phyloP scores from a whole-genome alignment of 495 filamentous ascomycete species.

The Talaromyces trachyspermus region DNA sequence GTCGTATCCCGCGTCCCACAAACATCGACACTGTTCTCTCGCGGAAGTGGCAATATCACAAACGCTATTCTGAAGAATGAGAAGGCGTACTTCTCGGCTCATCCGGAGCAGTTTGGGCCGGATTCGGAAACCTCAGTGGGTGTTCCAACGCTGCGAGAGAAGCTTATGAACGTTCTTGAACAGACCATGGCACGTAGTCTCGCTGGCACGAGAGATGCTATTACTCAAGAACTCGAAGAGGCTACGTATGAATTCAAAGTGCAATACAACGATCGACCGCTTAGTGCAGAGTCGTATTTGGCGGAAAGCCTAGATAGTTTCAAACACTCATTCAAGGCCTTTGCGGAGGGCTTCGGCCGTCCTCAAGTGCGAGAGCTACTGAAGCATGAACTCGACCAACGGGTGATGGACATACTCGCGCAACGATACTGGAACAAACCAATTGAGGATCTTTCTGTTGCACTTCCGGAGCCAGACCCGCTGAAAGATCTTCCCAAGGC shows the following conservation, averaged over 20 bases:
- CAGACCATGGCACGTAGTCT: constrained; percentile 93
- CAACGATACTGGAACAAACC: constrained; percentile 97
- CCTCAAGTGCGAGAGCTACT: constrained; percentile 82
- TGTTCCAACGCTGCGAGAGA: constrained; percentile 80
- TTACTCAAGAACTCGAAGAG: constrained; percentile 92
- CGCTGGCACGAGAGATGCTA: constrained; percentile 78
- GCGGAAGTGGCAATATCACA: constrained; percentile 75
- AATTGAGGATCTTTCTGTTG: constrained; percentile 60
- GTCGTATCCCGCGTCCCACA: constrained; percentile 79
- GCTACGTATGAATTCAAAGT: constrained; percentile 99
- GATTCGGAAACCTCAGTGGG: constrained; percentile 67
- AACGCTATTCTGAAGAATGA: constrained; percentile 82
- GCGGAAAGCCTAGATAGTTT: constrained; percentile 92
- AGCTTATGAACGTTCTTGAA: constrained; percentile 93
- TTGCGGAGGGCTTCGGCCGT: constrained; percentile 82
- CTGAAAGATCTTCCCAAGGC: constrained; percentile 73
- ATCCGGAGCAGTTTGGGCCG: constrained; percentile 71
- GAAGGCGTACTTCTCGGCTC: constrained; percentile 75
- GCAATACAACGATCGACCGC: constrained; percentile 93
- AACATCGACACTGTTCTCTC: constrained; percentile 71
- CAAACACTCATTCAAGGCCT: constrained; percentile 95
- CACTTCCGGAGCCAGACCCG: constrained; percentile 60
- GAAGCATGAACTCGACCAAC: constrained; percentile 88
- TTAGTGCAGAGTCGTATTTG: constrained; percentile 92
- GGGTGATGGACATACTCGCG: constrained; percentile 90